Conservation (phyloP, 495 filamentous ascomycete species). For the Neurospora sp. region DNA sequence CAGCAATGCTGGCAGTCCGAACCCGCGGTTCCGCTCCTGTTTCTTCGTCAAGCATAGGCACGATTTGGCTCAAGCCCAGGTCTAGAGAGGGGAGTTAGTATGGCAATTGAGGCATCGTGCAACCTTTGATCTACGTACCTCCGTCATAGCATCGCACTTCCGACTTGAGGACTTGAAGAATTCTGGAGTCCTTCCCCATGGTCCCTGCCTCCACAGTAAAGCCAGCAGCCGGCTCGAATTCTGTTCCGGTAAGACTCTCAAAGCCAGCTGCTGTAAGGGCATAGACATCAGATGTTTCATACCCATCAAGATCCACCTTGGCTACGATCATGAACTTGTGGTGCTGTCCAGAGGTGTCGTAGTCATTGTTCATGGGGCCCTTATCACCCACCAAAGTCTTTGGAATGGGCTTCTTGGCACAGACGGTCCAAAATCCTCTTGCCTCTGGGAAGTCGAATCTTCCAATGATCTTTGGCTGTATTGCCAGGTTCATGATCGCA, state of each 20-base stretch:
- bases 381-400: slow-evolving; percentile 42
- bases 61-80: slow-evolving; percentile 75
- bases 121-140: slow-evolving; percentile 45
- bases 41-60: slow-evolving; percentile 82
- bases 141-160: slow-evolving; percentile 83
- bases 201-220: slow-evolving; percentile 72
- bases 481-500: slow-evolving; percentile 61
- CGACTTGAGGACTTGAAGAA: slow-evolving; percentile 74
- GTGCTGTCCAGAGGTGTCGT: slow-evolving; percentile 43
- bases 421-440: slow-evolving; percentile 53
- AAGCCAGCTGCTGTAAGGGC: slow-evolving; percentile 51
- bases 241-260: slow-evolving; percentile 57
- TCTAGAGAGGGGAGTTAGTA: slow-evolving; percentile 42
- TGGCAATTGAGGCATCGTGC: slow-evolving; percentile 3
- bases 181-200: slow-evolving; percentile 59
- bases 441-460: slow-evolving; percentile 52
- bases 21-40: slow-evolving; percentile 65
- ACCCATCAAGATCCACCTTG: slow-evolving; percentile 44
- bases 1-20: slow-evolving; percentile 70
- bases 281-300: slow-evolving; percentile 52
- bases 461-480: slow-evolving; percentile 56
- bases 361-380: slow-evolving; percentile 40
- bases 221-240: slow-evolving; percentile 83
- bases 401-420: slow-evolving; percentile 46
- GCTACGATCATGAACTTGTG: slow-evolving; percentile 64